Conservation (phyloP, 2,329 filamentous ascomycete genomes). For the Trichoderma sp. region DNA sequence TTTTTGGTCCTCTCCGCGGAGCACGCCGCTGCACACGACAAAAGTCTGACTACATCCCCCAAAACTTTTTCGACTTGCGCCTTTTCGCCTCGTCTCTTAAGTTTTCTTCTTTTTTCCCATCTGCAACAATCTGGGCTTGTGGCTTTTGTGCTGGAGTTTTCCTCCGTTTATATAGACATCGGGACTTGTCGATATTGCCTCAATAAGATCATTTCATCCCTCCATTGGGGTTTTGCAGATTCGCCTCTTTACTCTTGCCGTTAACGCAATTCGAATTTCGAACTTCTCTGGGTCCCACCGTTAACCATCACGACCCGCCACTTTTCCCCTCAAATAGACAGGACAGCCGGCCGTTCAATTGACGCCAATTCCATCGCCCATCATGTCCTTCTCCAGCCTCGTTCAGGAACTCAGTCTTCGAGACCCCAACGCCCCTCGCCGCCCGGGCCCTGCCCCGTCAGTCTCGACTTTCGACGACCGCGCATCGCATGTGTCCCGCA, state of each 20-base stretch:
- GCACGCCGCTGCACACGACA: constrained; percentile 7
- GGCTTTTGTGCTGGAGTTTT: background rate
- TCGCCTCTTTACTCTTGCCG: background rate
- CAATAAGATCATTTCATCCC: background rate
- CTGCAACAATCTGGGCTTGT: background rate
- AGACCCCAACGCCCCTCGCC: constrained; percentile 54
- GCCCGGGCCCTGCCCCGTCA: constrained; percentile 50
- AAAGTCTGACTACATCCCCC: constrained; percentile 25
- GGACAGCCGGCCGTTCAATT: constrained; percentile 1
- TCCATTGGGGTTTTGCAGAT: background rate
- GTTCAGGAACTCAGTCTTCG: constrained; percentile 67
- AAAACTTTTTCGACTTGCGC: background rate
- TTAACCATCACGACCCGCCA: background rate
- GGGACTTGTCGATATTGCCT: background rate
- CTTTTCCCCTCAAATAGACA: constrained; percentile 26
- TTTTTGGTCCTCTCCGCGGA: constrained; percentile 14
- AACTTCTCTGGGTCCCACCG: constrained; percentile 7
- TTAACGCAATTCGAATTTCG: constrained; percentile 5
- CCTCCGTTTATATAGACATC: background rate
- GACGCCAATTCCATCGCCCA: constrained; percentile 23
- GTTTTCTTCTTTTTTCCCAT: no score
- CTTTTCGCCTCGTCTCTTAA: background rate
- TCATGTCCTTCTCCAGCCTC: constrained; percentile 70
- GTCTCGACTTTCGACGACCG: constrained; percentile 63
- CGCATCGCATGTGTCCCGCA: constrained; percentile 63